phyloP scores from a whole-genome alignment of 305 asterid species.

The Fraxinus floribunda region DNA sequence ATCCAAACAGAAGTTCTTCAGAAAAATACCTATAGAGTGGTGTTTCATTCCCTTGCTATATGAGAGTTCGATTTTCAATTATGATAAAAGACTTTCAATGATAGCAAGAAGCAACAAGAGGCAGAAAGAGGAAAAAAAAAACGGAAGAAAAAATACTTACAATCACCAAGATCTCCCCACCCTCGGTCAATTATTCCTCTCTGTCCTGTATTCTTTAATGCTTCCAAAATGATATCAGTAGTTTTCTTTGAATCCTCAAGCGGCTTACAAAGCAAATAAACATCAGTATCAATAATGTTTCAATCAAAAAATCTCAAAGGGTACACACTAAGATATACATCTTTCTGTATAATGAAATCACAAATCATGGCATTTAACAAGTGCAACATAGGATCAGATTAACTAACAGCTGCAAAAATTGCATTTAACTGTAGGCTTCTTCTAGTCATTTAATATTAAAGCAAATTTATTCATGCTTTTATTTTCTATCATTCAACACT shows the following conservation, averaged over 20 bases:
- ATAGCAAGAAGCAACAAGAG: background rate
- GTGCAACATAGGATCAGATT: background rate
- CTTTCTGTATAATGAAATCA: background rate
- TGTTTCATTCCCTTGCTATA: background rate
- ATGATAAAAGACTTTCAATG: background rate
- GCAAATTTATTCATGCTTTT: background rate
- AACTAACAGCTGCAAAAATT: background rate
- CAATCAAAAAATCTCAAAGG: background rate
- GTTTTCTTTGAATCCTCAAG: constrained; percentile 79
- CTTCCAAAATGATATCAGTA: constrained; percentile 69
- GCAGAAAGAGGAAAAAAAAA: background rate
- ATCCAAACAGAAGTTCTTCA: background rate
- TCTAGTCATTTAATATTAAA: background rate
- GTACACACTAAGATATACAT: background rate
- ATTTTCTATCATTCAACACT: background rate
- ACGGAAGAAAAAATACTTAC: constrained; percentile 44
- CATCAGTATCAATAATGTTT: background rate
- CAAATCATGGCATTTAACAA: background rate
- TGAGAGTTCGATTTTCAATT: background rate
- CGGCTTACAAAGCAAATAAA: constrained; percentile 51
- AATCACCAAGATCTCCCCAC: constrained; percentile 93
- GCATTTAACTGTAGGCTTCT: background rate
- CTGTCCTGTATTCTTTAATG: constrained; percentile 75
- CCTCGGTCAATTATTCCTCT: constrained; percentile 96
- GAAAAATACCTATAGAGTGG: background rate